phyloP scores from a whole-genome alignment of 305 asterid genomes.

The Lippia alba region DNA sequence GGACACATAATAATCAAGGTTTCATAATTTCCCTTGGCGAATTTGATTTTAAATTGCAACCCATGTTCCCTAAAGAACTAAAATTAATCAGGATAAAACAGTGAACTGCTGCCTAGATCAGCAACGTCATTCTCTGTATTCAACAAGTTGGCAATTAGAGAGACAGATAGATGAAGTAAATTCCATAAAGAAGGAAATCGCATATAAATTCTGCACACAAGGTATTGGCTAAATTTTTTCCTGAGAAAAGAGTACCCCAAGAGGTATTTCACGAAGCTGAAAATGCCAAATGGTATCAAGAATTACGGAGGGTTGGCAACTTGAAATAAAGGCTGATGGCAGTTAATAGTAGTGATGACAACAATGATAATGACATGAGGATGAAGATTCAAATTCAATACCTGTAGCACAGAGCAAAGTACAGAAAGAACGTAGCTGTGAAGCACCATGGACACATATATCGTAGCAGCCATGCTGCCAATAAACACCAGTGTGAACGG shows the following conservation, averaged over 20 bases:
- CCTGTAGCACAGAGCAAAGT: slow-evolving; percentile 80
- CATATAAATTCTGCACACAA: neutral
- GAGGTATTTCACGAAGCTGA: neutral
- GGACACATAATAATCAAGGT: no score
- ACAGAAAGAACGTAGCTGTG: slow-evolving; percentile 86
- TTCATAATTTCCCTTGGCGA: no score
- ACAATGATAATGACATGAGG: slow-evolving; percentile 13
- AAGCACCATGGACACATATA: slow-evolving; percentile 86
- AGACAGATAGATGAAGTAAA: neutral
- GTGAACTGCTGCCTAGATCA: neutral
- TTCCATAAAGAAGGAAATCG: neutral
- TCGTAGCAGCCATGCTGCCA: slow-evolving; percentile 80
- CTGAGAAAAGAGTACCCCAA: neutral
- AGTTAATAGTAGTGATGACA: neutral
- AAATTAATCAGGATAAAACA: neutral
- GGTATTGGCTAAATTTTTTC: neutral
- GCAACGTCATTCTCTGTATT: neutral
- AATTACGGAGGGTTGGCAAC: neutral
- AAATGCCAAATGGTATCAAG: neutral
- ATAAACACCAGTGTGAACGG: slow-evolving; percentile 75
- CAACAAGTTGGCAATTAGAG: neutral
- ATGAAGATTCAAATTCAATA: slow-evolving; percentile 33
- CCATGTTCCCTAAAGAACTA: neutral
- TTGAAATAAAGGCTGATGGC: neutral
- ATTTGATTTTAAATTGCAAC: no score